These are phyloP conservation scores for Aegilops bicornis DNA, from an alignment of 176 grass and related monocot species.

Conservation along the genomic window DNA sequence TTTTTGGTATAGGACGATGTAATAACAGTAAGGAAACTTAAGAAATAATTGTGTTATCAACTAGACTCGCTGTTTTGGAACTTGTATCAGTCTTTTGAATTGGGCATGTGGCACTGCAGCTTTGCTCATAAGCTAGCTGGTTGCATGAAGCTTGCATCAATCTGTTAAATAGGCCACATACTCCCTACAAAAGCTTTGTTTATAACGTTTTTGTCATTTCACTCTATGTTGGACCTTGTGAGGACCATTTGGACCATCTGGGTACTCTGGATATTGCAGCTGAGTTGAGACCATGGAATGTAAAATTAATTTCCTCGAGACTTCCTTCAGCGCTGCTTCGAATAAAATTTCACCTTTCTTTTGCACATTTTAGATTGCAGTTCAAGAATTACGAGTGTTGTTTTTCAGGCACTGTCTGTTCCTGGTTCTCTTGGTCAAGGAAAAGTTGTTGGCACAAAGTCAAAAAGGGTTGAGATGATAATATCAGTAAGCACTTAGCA, in stretches of 20 bases:
- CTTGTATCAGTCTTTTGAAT: not conserved
- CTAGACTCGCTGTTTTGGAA: not conserved
- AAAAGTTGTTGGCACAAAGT: slow-evolving; percentile 61
- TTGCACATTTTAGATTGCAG: slow-evolving; percentile 5
- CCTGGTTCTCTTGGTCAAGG: slow-evolving; percentile 33
- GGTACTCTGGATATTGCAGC: not conserved
- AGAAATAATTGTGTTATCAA: not conserved
- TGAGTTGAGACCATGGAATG: not conserved
- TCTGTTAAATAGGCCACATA: not conserved
- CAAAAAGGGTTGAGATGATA: slow-evolving; percentile 64
- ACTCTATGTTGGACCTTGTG: slow-evolving; percentile 4
- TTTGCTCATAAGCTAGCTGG: not conserved
- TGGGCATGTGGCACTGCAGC: not conserved
- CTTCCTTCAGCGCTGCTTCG: not conserved
- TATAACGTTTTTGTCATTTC: slow-evolving; percentile 1
- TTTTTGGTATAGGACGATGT: not conserved
- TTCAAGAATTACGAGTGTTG: not conserved
- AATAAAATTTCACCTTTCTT: not conserved
- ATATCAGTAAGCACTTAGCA: slow-evolving; percentile 69
- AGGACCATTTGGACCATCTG: not conserved
- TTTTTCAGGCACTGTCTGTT: slow-evolving; percentile 84
- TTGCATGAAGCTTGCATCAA: not conserved
- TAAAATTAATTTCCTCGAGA: not conserved
- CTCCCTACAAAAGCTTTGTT: not conserved
- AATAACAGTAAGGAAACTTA: not conserved